Conservation (phyloP, 305 asterid species). For the Euphrasia arctica region DNA sequence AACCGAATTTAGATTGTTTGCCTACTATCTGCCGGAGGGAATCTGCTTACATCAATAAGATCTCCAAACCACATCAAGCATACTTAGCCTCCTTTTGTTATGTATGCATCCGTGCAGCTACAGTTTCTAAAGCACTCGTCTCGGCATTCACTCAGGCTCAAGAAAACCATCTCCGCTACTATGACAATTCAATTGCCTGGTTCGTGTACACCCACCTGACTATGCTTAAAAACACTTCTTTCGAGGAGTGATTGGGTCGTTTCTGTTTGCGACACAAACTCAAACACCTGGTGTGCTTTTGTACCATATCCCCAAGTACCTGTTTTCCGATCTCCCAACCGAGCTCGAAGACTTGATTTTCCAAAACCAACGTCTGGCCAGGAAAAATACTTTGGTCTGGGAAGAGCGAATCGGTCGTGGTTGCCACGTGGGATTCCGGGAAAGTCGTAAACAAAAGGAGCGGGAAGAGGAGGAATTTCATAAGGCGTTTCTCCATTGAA, state of each 20-base stretch:
- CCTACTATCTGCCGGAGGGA: conserved; percentile 19
- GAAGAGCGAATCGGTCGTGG: conserved; percentile 18
- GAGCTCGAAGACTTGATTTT: conserved; percentile 26
- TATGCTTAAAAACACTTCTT: conserved; percentile 15
- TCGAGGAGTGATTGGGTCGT: conserved; percentile 20
- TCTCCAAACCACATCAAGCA: no score
- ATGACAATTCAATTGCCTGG: no score
- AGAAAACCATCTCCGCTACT: no score
- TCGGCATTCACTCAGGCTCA: no score
- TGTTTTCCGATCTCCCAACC: conserved; percentile 21
- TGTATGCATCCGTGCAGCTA: no score
- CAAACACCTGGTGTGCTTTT: conserved; percentile 23
- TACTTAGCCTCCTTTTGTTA: no score
- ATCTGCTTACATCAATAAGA: no score
- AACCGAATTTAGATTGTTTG: conserved; percentile 34
- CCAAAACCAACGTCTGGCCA: conserved; percentile 27
- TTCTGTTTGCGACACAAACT: conserved; percentile 35
- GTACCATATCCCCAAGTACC: conserved; percentile 31
- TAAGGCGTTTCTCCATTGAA: no score
- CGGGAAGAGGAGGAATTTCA: not conserved
- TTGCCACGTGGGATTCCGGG: not conserved
- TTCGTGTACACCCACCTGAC: not conserved
- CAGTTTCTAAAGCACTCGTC: no score
- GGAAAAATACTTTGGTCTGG: conserved; percentile 13
- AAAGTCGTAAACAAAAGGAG: not conserved